Base-by-base conservation (phyloP, 2,329 filamentous ascomycete species). In the Curvularia eragrostidis region DNA sequence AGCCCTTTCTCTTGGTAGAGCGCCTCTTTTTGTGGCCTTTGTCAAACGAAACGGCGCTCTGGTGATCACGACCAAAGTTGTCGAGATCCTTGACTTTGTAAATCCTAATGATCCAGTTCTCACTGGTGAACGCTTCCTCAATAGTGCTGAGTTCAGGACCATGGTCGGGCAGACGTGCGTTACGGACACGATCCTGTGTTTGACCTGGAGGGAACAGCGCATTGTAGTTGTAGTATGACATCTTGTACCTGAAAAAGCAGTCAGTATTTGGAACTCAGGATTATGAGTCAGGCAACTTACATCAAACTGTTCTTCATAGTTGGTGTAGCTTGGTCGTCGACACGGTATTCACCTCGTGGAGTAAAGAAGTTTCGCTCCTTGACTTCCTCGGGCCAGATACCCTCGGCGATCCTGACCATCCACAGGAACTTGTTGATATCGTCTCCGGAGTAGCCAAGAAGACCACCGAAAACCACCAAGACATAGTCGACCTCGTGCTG, bases 371-470 rank as follows among this genome's bases (percentile, higher is more conserved):
- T 90, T 64, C 95, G 90, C 81, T 99, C 95, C 81, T 93, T 96
- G 68, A 99, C 89, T 84, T 99, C 94, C 66, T 98, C 93, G n/a
- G 95, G 95, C 95, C 95, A 99, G 80, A 99, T 98, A 64, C 95
- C 95, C 80, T 99, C 95, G 38, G 95, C 95, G 74, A 99, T 99
- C 75, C 95, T 88, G 57, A 99, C 93, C 96, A 99, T 99, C 95
- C 95, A 99, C 68, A 99, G 83, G 84, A 99, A 99, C 82, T 99
- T 99, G 84, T 99, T 99, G 82, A 99, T 97, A 74, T 99, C 95
- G 70, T 99, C 95, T 63, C 95, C 95, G 50, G 93, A 97, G 82
- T 99, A 99, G 54, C 96, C 96, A 38, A 99, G 84, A 57, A 99
- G 87, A 76, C 92, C 95, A 72, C 95, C 95, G 71, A 98, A 99